Evolutionary conservation across 441 rosid species (phyloP), one percentile per base, ranked within the genome.

Genomic region (Populus hybrid): DNA sequence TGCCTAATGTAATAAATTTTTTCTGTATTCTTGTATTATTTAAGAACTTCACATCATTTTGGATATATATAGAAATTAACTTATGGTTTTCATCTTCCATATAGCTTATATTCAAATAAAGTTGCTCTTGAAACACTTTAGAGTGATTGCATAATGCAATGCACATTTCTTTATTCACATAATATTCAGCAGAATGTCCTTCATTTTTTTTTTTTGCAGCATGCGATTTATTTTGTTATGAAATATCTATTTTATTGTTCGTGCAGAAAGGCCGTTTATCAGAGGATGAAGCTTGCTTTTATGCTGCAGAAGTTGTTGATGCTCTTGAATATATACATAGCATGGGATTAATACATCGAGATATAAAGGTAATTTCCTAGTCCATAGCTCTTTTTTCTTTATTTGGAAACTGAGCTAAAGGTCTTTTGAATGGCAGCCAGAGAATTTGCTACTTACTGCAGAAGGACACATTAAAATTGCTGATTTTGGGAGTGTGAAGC

Each of bases 401-500:
- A 66, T 24, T 70, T 67, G 59, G 40, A 71, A 30, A 57, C 19
- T 80, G 63, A 72, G 71, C 86, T 90, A 26, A 89, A 79, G n/a
- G 24, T 46, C 74, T 72, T 73, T 42, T 84, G 53, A 66, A 71
- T 81, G 80, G 89, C 97, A 96, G 99, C 98, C 98, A 74, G 98
- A 97, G 90, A 97, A 97, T 83, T 88, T 97, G 85, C 86, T 93
- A 67, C 91, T 93, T 69, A 90, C 94, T 19, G 78, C 83, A 11
- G 99, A 93, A 67, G 98, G 98, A 73, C 99, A 94, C 78, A 89
- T 97, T 71, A 94, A 97, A 89, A 86, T 97, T 84, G 99, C 99
- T 26, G 99, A 97, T 88, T 94, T 94, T 87, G 98, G 98, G 64
- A 97, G 99, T 83, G 99, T 96, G 59, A 94, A 96, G 97, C 98